phyloP scores from a whole-genome alignment of 371 early-diverging fungal genomes.

The Mucor piriformis region DNA sequence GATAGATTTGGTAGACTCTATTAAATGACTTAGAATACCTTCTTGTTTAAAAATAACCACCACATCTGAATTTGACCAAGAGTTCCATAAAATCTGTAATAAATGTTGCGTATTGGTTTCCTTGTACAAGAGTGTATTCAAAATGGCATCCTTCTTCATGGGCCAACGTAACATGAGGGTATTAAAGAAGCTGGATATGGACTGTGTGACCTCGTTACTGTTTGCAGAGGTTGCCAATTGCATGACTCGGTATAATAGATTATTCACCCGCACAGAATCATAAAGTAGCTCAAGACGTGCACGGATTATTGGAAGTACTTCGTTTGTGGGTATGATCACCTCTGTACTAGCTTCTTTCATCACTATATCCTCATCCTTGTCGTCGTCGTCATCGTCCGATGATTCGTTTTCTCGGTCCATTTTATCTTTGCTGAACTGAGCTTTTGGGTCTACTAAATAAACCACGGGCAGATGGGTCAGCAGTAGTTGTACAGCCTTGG shows the following conservation, averaged over 20 bases:
- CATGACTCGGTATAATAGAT: conserved; percentile 48
- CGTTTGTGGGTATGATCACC: too few relatives aligned
- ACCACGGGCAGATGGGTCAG: conserved; percentile 31
- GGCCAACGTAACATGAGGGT: conserved; percentile 67
- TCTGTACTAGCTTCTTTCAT: conserved; percentile 29
- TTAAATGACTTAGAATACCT: conserved; percentile 4
- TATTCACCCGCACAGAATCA: conserved; percentile 46
- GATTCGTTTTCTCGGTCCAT: conserved; percentile 13
- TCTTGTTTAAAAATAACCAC: conserved; percentile 23
- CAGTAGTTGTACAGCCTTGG: conserved; percentile 27
- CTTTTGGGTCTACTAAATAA: conserved; percentile 22
- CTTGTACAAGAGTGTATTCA: conserved; percentile 58
- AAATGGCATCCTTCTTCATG: conserved; percentile 53
- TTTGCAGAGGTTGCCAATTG: conserved; percentile 4
- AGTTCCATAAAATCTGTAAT: conserved; percentile 34
- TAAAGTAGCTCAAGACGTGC: conserved; percentile 53
- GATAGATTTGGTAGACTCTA: conserved; percentile 2
- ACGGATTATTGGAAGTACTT: conserved; percentile 38
- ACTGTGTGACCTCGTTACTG: conserved; percentile 19
- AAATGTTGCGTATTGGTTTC: conserved; percentile 9
- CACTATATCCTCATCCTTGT: conserved; percentile 30
- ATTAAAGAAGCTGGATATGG: conserved; percentile 53
- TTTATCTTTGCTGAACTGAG: not conserved
- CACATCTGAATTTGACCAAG: conserved; percentile 27
- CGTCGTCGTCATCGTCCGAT: conserved; percentile 37